Conservation (phyloP, 2,329 filamentous ascomycete genomes). For the Claviceps africana region DNA sequence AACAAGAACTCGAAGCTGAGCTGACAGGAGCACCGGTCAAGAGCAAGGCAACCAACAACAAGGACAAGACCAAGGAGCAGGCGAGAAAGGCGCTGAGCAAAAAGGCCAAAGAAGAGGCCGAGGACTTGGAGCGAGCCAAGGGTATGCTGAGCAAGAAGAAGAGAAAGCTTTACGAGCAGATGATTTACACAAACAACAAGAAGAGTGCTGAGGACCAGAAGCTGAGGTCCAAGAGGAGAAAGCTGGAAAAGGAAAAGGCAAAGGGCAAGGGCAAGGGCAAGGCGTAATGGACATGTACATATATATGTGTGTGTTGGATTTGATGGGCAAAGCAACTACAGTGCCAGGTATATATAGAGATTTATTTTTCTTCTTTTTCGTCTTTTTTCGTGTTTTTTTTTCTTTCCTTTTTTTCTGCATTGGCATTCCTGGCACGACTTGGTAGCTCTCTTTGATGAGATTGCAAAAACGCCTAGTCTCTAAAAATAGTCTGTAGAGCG, state of each 20-base stretch:
- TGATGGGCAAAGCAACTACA: neutral
- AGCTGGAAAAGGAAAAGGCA: slow-evolving; percentile 55
- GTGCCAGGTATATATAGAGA: neutral
- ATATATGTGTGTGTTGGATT: neutral
- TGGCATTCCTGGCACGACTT: too few relatives aligned
- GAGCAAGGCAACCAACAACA: slow-evolving; percentile 31
- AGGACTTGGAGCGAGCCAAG: slow-evolving; percentile 84
- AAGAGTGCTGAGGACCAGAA: slow-evolving; percentile 81
- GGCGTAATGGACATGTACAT: slow-evolving; percentile 13
- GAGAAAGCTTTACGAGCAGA: slow-evolving; percentile 93
- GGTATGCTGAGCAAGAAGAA: slow-evolving; percentile 99
- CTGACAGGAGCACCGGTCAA: slow-evolving; percentile 54
- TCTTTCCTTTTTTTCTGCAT: too few relatives aligned
- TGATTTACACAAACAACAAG: slow-evolving; percentile 90
- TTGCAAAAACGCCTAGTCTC: too few relatives aligned
- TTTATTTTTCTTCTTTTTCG: slow-evolving; percentile 1
- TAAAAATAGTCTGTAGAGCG: neutral
- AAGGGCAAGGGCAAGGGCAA: slow-evolving; percentile 32
- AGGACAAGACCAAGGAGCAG: slow-evolving; percentile 52
- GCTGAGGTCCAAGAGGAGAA: slow-evolving; percentile 79
- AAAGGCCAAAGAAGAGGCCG: slow-evolving; percentile 61
- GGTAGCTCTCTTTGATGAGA: too few relatives aligned
- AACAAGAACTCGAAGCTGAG: slow-evolving; percentile 87
- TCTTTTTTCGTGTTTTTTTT: neutral
- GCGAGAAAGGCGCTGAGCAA: slow-evolving; percentile 55